These are phyloP conservation scores for Hypocrella siamensis DNA, from an alignment of 2,329 filamentous ascomycete genomes.

Conservation along the genomic window DNA sequence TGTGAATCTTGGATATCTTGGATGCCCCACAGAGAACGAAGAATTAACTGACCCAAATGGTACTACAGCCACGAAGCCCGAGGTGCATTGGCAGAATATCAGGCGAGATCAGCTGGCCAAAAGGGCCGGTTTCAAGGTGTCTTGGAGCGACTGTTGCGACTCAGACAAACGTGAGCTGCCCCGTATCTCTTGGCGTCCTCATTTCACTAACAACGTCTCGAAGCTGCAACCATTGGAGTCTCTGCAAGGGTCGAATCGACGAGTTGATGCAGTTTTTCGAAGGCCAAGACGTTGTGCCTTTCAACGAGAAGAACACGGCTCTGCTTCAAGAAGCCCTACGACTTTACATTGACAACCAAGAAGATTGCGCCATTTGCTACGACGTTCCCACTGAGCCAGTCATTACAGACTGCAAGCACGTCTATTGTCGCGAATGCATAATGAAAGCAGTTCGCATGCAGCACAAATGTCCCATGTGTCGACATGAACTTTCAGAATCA, in stretches of 20 bases:
- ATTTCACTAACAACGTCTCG: not conserved
- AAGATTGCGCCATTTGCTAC: slow-evolving; percentile 72
- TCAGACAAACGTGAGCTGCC: slow-evolving; percentile 51
- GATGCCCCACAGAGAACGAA: no score
- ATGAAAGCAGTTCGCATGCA: slow-evolving; percentile 58
- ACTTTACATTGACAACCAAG: slow-evolving; percentile 62
- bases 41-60: slow-evolving; percentile 8
- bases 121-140: slow-evolving; percentile 54
- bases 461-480: slow-evolving; percentile 74
- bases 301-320: slow-evolving; percentile 56
- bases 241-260: slow-evolving; percentile 60
- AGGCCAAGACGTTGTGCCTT: slow-evolving; percentile 46
- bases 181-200: not conserved
- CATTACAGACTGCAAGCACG: slow-evolving; percentile 74
- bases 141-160: slow-evolving; percentile 65
- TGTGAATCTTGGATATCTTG: slow-evolving; percentile 11
- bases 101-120: slow-evolving; percentile 25
- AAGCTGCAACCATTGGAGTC: slow-evolving; percentile 72
- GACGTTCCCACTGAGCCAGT: slow-evolving; percentile 57
- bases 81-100: slow-evolving; percentile 49
- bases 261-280: slow-evolving; percentile 58
- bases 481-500: slow-evolving; percentile 46
- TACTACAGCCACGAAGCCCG: slow-evolving; percentile 50
- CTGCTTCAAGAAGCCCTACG: slow-evolving; percentile 63
- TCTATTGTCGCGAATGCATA: slow-evolving; percentile 64